Conservation (phyloP, 768 basidiomycete species). For the Pleurotus tuber-regium region DNA sequence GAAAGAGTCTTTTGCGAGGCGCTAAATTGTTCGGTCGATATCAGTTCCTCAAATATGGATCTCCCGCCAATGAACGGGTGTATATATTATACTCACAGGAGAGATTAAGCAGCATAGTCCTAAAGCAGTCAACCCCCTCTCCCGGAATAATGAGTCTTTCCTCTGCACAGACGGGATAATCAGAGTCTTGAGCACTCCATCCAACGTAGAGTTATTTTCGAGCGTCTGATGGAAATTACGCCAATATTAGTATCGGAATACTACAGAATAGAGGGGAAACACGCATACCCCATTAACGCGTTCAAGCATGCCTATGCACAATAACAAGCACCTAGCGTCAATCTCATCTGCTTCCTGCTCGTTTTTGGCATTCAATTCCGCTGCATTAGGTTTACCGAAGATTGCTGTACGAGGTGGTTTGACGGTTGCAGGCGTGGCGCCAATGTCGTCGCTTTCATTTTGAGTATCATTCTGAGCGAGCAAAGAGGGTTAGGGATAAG, state of each 20-base stretch:
- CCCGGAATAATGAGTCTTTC: conserved; percentile 64
- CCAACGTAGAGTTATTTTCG: conserved; percentile 67
- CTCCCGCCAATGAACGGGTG: background rate
- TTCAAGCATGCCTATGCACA: conserved; percentile 84
- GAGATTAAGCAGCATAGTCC: conserved; percentile 79
- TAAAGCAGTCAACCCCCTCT: conserved; percentile 65
- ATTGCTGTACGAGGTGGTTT: conserved; percentile 19
- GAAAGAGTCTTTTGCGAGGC: conserved; percentile 38
- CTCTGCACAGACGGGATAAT: conserved; percentile 84
- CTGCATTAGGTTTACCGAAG: conserved; percentile 25
- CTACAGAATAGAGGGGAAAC: background rate
- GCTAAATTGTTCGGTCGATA: conserved; percentile 18
- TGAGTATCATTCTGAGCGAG: conserved; percentile 18
- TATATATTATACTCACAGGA: conserved; percentile 33
- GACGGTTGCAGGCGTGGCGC: conserved; percentile 24
- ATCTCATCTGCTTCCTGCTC: conserved; percentile 55
- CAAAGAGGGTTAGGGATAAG: background rate
- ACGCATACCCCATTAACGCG: conserved; percentile 75
- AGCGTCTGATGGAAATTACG: conserved; percentile 42
- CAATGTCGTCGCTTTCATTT: conserved; percentile 22
- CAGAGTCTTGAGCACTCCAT: conserved; percentile 71
- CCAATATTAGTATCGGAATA: background rate
- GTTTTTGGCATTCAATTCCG: conserved; percentile 58
- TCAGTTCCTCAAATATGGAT: too few relatives aligned
- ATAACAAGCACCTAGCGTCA: conserved; percentile 70